Evolutionary conservation across 2,329 filamentous ascomycete genomes (phyloP).

Genomic region (Xylaria multiplex): DNA sequence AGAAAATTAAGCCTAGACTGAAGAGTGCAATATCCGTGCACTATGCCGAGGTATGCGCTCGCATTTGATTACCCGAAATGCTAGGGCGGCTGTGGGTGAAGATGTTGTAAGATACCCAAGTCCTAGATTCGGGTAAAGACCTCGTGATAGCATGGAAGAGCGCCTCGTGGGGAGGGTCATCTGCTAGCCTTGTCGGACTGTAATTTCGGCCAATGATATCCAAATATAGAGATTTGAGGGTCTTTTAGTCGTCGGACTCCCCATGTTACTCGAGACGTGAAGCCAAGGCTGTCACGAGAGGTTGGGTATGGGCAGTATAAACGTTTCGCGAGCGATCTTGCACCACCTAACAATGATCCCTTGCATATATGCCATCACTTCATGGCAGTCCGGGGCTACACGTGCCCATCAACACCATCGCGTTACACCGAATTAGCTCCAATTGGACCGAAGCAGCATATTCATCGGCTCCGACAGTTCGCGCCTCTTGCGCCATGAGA

Average conservation of each 20-base stretch:
- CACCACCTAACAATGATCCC: slow-evolving; percentile 12
- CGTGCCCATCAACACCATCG: not conserved
- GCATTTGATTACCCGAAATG: not conserved
- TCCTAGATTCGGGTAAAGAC: not conserved
- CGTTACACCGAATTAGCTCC: slow-evolving; percentile 1
- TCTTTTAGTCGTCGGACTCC: not conserved
- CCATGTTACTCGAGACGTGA: not conserved
- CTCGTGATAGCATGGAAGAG: not conserved
- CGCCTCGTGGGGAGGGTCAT: too few relatives aligned
- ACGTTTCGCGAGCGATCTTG: not conserved
- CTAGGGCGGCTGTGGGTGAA: not conserved
- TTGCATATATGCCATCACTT: slow-evolving; percentile 4
- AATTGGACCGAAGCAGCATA: not conserved
- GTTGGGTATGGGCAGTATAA: not conserved
- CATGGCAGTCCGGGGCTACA: slow-evolving; percentile 8
- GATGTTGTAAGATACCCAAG: not conserved
- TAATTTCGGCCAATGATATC: not conserved
- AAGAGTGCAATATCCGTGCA: not conserved
- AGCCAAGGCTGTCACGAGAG: slow-evolving; percentile 1
- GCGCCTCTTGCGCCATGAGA: not conserved
- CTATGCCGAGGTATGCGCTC: not conserved
- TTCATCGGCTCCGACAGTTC: not conserved
- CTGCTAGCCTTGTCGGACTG: too few relatives aligned
- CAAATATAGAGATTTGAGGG: too few relatives aligned
- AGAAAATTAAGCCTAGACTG: not conserved